Conservation (phyloP, 371 early-diverging fungal genomes). For the Neoconidiobolus thromboides region DNA sequence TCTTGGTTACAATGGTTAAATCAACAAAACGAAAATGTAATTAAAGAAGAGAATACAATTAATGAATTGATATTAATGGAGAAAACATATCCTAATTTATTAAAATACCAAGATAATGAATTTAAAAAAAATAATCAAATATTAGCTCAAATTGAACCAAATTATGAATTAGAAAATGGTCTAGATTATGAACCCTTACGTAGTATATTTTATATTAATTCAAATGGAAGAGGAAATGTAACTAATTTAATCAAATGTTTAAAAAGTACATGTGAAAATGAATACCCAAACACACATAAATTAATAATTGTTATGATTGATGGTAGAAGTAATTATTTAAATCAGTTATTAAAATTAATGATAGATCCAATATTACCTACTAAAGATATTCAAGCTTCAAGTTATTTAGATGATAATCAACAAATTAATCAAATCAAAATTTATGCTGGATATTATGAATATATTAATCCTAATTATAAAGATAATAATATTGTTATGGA, state of each 20-base stretch:
- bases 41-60: no score
- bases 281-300: conserved; percentile 2
- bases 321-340: neutral
- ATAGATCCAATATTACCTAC: neutral
- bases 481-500: neutral
- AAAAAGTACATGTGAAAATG: neutral
- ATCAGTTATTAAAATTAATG: neutral
- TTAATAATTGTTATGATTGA: neutral
- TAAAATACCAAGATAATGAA: no score
- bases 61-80: no score
- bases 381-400: neutral
- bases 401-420: neutral
- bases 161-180: neutral
- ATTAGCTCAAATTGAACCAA: conserved; percentile 4
- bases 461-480: neutral
- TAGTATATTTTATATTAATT: neutral
- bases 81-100: no score
- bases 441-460: neutral
- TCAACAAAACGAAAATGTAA: no score
- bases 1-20: no score
- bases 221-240: neutral
- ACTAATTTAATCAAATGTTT: neutral
- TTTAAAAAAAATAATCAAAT: no score
- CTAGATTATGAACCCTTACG: neutral
- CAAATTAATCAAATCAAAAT: neutral